phyloP scores from a whole-genome alignment of 768 basidiomycete species.

The Naganishia randhawae region DNA sequence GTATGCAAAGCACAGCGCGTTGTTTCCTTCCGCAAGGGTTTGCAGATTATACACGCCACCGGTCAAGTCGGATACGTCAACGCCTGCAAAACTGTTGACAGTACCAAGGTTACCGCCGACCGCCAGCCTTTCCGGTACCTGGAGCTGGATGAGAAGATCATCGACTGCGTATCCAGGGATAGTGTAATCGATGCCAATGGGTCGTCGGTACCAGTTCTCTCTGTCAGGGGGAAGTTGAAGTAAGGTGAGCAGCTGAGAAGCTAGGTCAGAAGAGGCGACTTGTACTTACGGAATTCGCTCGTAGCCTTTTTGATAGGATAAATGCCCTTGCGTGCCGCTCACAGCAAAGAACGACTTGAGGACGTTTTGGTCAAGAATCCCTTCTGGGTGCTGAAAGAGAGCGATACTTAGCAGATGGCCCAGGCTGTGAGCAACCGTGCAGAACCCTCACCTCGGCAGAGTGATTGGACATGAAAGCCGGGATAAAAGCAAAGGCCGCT shows the following conservation, averaged over 20 bases:
- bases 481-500: conserved; percentile 21
- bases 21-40: conserved; percentile 18
- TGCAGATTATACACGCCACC: conserved; percentile 25
- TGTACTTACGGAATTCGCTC: conserved; percentile 24
- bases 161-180: conserved; percentile 22
- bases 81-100: conserved; percentile 14
- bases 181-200: conserved; percentile 24
- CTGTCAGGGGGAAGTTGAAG: background rate
- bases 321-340: conserved; percentile 9
- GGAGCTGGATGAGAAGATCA: background rate
- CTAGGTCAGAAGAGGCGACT: too few relatives aligned
- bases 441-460: conserved; percentile 7
- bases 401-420: background rate
- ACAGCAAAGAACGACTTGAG: conserved; percentile 26
- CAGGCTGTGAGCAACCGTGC: background rate
- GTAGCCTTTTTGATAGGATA: conserved; percentile 1
- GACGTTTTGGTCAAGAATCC: conserved; percentile 11
- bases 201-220: conserved; percentile 27
- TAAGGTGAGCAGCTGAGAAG: background rate
- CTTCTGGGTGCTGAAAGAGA: background rate
- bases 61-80: conserved; percentile 22
- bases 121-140: conserved; percentile 23
- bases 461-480: conserved; percentile 22
- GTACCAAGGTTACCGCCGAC: conserved; percentile 27
- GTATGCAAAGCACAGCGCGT: conserved; percentile 24